Percentiles rank a stretch among this genome's conserved stretches.
Conservation (phyloP, 345 rosid genomes). For the Trapa bicornis region DNA sequence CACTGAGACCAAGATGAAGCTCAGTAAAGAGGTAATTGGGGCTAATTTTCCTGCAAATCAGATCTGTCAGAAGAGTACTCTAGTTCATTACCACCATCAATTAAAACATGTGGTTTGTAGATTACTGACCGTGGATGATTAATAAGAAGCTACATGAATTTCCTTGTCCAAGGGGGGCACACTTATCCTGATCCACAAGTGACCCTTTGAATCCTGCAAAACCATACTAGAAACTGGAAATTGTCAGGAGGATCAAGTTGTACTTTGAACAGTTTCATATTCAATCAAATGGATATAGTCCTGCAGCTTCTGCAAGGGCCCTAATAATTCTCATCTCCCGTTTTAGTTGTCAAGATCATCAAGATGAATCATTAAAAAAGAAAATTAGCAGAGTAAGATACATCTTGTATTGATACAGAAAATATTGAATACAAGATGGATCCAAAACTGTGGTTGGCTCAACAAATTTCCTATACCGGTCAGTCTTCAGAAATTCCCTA, state of each 20-base stretch:
- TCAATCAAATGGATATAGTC: no score
- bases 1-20: not conserved
- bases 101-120: not conserved
- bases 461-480: not conserved
- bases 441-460: not conserved
- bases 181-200: not conserved
- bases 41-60: not conserved
- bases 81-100: not conserved
- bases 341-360: no score
- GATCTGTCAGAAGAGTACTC: not conserved
- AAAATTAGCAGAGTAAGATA: not conserved
- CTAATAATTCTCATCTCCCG: no score
- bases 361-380: no score
- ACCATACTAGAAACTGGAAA: not conserved
- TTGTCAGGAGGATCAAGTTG: not conserved
- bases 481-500: not conserved
- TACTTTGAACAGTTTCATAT: no score
- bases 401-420: not conserved
- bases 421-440: not conserved
- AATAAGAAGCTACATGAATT: not conserved
- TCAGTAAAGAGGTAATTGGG: not conserved
- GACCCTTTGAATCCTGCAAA: not conserved
- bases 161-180: not conserved
- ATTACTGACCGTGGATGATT: not conserved
- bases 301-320: no score